Evolutionary conservation across 805 yeast species (phyloP), one percentile per base, ranked within the genome.

Genomic region (Nakazawaea molendinolei): DNA sequence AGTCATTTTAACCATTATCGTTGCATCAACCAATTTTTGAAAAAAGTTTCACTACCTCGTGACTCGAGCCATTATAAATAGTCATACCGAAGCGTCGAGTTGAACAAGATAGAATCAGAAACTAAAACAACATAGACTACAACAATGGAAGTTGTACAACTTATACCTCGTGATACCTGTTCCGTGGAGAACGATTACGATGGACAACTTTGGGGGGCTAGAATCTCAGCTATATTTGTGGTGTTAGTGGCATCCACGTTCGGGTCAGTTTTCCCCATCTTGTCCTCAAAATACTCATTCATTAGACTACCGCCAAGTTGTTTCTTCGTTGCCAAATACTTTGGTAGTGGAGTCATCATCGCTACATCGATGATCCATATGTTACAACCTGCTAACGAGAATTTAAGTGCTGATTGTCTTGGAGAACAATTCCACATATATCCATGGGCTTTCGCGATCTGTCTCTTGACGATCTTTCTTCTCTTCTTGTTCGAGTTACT

Each of bases 321-420:
- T 29, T 67, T 66, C 44, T 62, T 64, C 48, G 48, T 61, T 27
- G 60, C 63, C 43, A 53, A 74, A 53, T 72, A 66, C 60, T 79
- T 79, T 48, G 90, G 90, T 47, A 69, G 86, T 4, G 90, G 90
- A 35, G 89, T 81, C 31, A 81, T 81, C 46, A 63, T 81, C 3
- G 82, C 89, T 8, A 81, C 90, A 6, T 85, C 86, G 0, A 82
- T 78, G 47, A 69, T 81, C 40, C 90, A 81, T 57, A 55, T 79
- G 39, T 59, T 79, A 48, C 65, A 67, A 37, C 79, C 79, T 3
- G 81, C 79, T n/a, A 48, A 63, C 36, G 78, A 74, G 15, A 64
- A 71, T 3, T 60, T 79, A 31, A 46, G 61, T 3, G 50, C 69
- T 32, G 65, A 56, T 10, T 79, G 86, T 58, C 60, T 79, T 22